phyloP scores from a whole-genome alignment of 768 basidiomycete species.

The Rhizopogon vinicolor region DNA sequence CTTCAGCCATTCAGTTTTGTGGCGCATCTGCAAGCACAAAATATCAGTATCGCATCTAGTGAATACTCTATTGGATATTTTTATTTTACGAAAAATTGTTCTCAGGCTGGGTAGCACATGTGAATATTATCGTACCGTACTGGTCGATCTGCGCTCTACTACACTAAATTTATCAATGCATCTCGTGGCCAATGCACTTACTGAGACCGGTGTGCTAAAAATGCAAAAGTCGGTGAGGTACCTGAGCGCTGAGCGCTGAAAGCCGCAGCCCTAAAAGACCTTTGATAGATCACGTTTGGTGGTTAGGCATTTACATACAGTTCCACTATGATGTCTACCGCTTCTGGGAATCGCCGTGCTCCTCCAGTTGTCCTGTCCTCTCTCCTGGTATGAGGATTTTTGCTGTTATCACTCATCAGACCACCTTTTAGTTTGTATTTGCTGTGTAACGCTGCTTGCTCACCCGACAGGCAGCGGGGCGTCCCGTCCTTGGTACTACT shows the following conservation, averaged over 20 bases:
- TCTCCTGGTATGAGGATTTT: not conserved
- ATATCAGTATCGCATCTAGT: too few species aligned
- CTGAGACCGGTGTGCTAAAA: conserved; percentile 30
- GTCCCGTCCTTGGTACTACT: not conserved
- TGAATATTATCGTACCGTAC: conserved; percentile 20
- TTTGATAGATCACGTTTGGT: not conserved
- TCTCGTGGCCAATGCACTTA: conserved; percentile 37
- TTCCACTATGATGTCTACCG: not conserved
- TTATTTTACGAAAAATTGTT: too few species aligned
- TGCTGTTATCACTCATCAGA: too few species aligned
- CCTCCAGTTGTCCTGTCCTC: not conserved
- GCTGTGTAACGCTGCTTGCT: not conserved
- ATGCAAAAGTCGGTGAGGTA: not conserved
- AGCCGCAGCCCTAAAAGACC: not conserved
- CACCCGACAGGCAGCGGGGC: not conserved
- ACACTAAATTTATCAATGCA: conserved; percentile 30
- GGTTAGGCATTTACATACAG: not conserved
- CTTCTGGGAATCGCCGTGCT: too few species aligned
- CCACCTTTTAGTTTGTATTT: too few species aligned
- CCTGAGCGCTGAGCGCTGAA: not conserved
- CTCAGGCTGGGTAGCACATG: too few species aligned
- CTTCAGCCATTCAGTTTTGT: too few species aligned
- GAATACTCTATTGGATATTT: too few species aligned
- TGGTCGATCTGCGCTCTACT: conserved; percentile 14
- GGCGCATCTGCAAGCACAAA: too few species aligned